phyloP scores from a whole-genome alignment of 2,329 filamentous ascomycete species.

The Verticillium alfalfae region DNA sequence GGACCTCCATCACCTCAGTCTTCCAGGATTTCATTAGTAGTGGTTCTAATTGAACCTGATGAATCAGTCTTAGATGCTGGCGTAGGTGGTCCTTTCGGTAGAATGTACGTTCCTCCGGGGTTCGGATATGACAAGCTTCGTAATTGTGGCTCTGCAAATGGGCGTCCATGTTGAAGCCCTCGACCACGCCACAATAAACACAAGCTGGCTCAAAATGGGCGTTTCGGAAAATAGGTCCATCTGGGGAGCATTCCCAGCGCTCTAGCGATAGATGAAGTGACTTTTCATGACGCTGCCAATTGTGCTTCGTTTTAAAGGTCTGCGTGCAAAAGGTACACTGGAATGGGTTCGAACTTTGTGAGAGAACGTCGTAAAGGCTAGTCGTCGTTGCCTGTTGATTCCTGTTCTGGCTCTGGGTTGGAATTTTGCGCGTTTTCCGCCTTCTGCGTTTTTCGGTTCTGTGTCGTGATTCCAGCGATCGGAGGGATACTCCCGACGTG shows the following conservation, averaged over 20 bases:
- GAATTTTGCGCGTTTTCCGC: slow-evolving; percentile 32
- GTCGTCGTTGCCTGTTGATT: not conserved
- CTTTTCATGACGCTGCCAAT: slow-evolving; percentile 2
- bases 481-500: slow-evolving; percentile 52
- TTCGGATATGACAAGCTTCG: slow-evolving; percentile 61
- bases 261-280: not conserved
- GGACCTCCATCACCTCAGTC: slow-evolving; percentile 52
- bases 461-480: slow-evolving; percentile 40
- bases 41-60: slow-evolving; percentile 53
- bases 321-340: slow-evolving; percentile 43
- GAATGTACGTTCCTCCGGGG: slow-evolving; percentile 55
- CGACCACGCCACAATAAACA: slow-evolving; percentile 52
- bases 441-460: slow-evolving; percentile 29
- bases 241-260: not conserved
- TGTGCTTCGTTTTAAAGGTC: slow-evolving; percentile 20
- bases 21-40: slow-evolving; percentile 65
- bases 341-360: slow-evolving; percentile 26
- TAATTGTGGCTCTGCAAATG: slow-evolving; percentile 57
- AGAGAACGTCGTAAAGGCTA: not conserved
- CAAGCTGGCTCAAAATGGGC: slow-evolving; percentile 31
- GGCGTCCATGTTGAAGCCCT: slow-evolving; percentile 39
- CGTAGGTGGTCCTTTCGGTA: slow-evolving; percentile 63
- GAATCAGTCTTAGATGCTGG: slow-evolving; percentile 58
- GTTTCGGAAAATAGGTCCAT: not conserved
- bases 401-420: slow-evolving; percentile 29